Conservation (phyloP, 305 asterid species). For the Stenogyne calaminthoides region DNA sequence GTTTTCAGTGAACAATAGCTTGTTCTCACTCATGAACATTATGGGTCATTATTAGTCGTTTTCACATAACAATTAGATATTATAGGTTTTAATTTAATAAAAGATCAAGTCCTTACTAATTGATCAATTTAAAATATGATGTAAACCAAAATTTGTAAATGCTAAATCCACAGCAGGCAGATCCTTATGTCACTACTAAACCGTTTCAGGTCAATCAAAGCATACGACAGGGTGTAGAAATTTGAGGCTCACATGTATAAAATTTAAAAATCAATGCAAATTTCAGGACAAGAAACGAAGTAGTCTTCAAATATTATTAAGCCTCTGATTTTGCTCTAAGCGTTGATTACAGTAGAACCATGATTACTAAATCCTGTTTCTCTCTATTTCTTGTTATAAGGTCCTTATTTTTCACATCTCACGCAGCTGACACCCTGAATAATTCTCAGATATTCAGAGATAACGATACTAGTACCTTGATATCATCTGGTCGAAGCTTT, state of each 20-base stretch:
- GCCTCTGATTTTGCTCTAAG: background rate
- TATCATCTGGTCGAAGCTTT: background rate
- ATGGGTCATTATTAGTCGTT: too few relatives aligned
- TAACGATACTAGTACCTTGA: background rate
- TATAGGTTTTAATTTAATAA: background rate
- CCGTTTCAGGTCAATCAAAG: background rate
- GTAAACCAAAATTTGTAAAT: background rate
- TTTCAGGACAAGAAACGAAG: background rate
- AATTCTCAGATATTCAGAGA: constrained; percentile 22
- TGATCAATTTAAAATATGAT: background rate
- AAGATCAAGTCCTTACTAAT: background rate
- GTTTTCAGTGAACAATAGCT: too few relatives aligned
- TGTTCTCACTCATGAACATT: too few relatives aligned
- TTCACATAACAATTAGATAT: too few relatives aligned
- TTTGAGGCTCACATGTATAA: background rate
- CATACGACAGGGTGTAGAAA: background rate
- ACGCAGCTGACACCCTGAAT: constrained; percentile 14
- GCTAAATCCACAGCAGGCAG: background rate
- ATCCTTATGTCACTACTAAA: background rate
- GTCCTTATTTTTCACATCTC: background rate
- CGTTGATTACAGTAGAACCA: background rate
- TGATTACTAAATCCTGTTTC: background rate
- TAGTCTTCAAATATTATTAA: background rate
- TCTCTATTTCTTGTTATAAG: too few relatives aligned
- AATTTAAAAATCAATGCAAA: background rate